Conservation (phyloP, 2,329 filamentous ascomycete genomes). For the Penicillium sp. region DNA sequence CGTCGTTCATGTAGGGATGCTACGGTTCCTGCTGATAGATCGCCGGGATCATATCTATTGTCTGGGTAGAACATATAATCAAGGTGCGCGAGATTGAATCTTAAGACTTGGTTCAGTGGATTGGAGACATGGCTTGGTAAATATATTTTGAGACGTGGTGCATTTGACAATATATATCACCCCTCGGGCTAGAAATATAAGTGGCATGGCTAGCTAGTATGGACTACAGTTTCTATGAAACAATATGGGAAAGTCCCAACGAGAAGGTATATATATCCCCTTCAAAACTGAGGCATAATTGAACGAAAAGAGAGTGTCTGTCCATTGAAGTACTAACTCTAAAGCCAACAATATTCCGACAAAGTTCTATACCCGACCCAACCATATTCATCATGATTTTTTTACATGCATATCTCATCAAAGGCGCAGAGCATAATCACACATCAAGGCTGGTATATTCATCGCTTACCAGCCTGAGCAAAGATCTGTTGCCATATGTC, state of each 20-base stretch:
- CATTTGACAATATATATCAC: neutral
- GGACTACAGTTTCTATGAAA: neutral
- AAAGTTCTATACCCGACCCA: constrained; percentile 4
- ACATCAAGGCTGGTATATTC: neutral
- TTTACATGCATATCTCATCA: constrained; percentile 11
- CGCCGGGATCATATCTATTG: neutral
- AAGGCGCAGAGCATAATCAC: constrained; percentile 2
- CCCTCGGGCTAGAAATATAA: no score
- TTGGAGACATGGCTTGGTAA: neutral
- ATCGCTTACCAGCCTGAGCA: constrained; percentile 29
- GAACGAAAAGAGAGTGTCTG: neutral
- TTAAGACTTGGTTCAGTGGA: neutral
- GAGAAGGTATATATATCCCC: neutral
- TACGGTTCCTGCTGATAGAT: constrained; percentile 7
- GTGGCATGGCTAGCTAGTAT: no score
- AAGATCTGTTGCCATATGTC: constrained; percentile 67
- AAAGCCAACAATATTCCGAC: constrained; percentile 3
- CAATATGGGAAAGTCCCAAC: neutral
- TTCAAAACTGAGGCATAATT: neutral
- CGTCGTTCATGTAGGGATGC: constrained; percentile 8
- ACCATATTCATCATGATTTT: constrained; percentile 7
- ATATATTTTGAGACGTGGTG: neutral
- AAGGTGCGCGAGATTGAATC: neutral
- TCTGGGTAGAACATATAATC: neutral
- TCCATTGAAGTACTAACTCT: neutral